Conservation (phyloP, 176 grass and related monocot species). For the Melocanna baccifera region DNA sequence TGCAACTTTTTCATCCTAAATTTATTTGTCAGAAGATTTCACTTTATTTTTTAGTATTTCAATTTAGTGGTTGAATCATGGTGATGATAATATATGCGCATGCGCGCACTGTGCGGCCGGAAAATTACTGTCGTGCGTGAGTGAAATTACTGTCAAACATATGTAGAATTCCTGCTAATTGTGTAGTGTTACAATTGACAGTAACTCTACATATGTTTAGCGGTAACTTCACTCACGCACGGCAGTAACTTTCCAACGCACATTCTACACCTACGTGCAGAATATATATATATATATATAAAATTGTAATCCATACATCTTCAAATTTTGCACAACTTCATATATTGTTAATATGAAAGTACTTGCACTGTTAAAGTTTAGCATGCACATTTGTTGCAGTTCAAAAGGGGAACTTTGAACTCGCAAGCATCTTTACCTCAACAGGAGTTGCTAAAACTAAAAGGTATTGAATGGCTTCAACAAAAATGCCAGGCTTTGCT, state of each 20-base stretch:
- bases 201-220: too few relatives aligned
- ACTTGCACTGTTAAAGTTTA: neutral
- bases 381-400: neutral
- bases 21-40: neutral
- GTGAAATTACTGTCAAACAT: too few relatives aligned
- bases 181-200: too few relatives aligned
- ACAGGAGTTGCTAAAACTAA: constrained; percentile 91
- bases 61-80: neutral
- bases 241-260: too few relatives aligned
- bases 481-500: constrained; percentile 84
- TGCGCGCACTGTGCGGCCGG: too few relatives aligned
- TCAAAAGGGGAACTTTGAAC: neutral
- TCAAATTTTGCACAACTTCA: neutral
- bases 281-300: neutral
- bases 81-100: too few relatives aligned
- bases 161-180: too few relatives aligned
- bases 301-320: neutral
- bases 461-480: constrained; percentile 94
- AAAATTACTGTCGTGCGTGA: too few relatives aligned
- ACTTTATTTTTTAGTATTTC: neutral
- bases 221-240: too few relatives aligned
- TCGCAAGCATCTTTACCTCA: constrained; percentile 52
- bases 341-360: neutral
- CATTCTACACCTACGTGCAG: too few relatives aligned
- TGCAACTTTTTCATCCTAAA: neutral